phyloP scores from a whole-genome alignment of 768 basidiomycete species.

The Lactarius hatsudake region DNA sequence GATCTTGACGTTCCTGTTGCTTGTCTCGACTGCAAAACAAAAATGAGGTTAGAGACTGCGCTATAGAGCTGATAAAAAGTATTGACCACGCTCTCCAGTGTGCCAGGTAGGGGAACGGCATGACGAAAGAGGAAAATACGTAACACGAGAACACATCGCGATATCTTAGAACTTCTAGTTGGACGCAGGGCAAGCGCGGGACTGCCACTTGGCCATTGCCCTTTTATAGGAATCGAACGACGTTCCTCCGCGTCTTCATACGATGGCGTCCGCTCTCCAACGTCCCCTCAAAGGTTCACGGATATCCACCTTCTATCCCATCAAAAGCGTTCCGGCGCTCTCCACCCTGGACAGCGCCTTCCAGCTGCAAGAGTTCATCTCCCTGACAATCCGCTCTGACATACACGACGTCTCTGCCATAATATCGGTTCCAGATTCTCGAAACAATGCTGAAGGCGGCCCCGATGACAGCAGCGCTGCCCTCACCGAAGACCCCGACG shows the following conservation, averaged over 20 bases:
- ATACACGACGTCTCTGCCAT: constrained; percentile 86
- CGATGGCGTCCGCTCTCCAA: constrained; percentile 41
- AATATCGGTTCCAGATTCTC: constrained; percentile 62
- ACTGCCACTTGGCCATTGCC: not conserved
- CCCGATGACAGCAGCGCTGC: constrained; percentile 7
- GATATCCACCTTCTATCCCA: constrained; percentile 76
- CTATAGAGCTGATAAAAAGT: not conserved
- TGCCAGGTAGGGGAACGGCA: constrained; percentile 13
- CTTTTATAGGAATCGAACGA: not conserved
- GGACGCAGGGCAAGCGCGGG: not conserved
- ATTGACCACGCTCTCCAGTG: constrained; percentile 23
- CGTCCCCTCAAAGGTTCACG: constrained; percentile 74
- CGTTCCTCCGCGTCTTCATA: not conserved
- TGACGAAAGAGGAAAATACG: not conserved
- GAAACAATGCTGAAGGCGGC: constrained; percentile 29
- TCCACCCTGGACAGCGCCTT: constrained; percentile 86
- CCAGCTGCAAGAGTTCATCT: constrained; percentile 93
- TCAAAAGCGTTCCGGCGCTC: constrained; percentile 66
- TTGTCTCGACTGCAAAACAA: constrained; percentile 33
- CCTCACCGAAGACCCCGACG: constrained; percentile 35
- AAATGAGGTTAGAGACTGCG: not conserved
- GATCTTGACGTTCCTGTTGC: constrained; percentile 35
- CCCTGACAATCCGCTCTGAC: constrained; percentile 78
- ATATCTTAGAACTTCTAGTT: not conserved
- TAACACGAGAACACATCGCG: not conserved